phyloP scores from a whole-genome alignment of 2,329 filamentous ascomycete species.

The Penicillium sp. region DNA sequence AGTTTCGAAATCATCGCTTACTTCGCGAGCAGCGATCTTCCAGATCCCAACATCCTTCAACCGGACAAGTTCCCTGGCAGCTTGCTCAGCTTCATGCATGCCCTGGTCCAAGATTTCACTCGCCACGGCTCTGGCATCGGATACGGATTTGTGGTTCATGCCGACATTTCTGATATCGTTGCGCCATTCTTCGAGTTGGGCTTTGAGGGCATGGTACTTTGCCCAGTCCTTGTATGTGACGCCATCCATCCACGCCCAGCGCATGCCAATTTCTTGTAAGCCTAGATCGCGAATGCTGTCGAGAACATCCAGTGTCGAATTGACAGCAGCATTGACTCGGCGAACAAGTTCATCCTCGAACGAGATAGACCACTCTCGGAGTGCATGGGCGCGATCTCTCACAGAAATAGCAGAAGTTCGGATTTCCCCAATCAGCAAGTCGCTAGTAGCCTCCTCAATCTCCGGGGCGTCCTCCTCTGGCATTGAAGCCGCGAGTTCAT shows the following conservation, averaged over 20 bases:
- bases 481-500: slow-evolving; percentile 46
- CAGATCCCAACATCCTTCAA: slow-evolving; percentile 76
- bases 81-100: slow-evolving; percentile 68
- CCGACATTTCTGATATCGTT: slow-evolving; percentile 69
- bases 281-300: slow-evolving; percentile 74
- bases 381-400: slow-evolving; percentile 65
- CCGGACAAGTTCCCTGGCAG: slow-evolving; percentile 68
- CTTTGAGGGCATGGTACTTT: slow-evolving; percentile 82
- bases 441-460: slow-evolving; percentile 45
- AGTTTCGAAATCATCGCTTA: slow-evolving; percentile 67
- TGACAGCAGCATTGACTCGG: slow-evolving; percentile 62
- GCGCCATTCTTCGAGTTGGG: slow-evolving; percentile 74
- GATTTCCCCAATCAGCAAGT: slow-evolving; percentile 49
- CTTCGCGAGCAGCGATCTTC: slow-evolving; percentile 70
- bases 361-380: slow-evolving; percentile 65
- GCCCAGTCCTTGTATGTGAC: slow-evolving; percentile 96
- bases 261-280: slow-evolving; percentile 82
- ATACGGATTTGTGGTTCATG: slow-evolving; percentile 61
- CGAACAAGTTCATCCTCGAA: slow-evolving; percentile 62
- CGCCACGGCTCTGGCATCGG: slow-evolving; percentile 57
- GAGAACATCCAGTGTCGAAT: slow-evolving; percentile 71
- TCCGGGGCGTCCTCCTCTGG: slow-evolving; percentile 50
- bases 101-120: slow-evolving; percentile 65
- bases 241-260: slow-evolving; percentile 90
- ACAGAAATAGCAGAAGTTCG: slow-evolving; percentile 62